Base-by-base conservation (phyloP, 1,139 yeast genomes). In the Hansenula sp. region DNA sequence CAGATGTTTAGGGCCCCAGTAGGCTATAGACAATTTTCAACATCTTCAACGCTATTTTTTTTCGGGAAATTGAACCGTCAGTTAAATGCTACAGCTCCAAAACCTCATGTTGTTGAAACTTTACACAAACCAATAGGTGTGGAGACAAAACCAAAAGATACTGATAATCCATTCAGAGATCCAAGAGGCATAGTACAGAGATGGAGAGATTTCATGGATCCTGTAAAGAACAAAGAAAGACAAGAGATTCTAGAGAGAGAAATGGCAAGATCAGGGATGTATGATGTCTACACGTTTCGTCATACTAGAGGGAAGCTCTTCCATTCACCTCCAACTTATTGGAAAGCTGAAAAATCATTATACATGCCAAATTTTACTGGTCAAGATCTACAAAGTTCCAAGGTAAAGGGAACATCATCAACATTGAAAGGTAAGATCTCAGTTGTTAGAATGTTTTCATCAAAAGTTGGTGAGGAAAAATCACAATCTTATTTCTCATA, bases 291-390 rank as follows among this genome's bases (percentile, higher is more conserved):
- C 55, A 80, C 86, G 1, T 90, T 81, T 59, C 70, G 83, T 39
- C 82, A 82, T 51, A 85, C 94, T 3, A 77, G 80, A 34, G 97
- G 97, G 28, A 88, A 89, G 64, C 71, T 89, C 50, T 92, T 89
- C 65, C 68, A 75, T 16, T 79, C 96, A 0, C 97, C 97, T 1
- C 68, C 74, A 12, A 77, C 90, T 1, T 82, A 76, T 51, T 89
- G 92, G 73, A 77, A 75, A 45, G 65, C 69, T 10, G 94, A 85
- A n/a, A 82, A 77, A 55, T 73, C 97, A 0, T 66, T 80, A 41
- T 92, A 77, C 57, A 87, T 92, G 65, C 96, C 97, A n/a, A 89
- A 89, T 55, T 70, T 92, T 45, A 61, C 65, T 25, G 95, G 86
- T 0, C 71, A 70, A 21, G 72, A 82, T 1, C 59, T 92, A 33